These are phyloP conservation scores for Paxillus rubicundulus DNA, from an alignment of 768 basidiomycete species.

Conservation along the genomic window DNA sequence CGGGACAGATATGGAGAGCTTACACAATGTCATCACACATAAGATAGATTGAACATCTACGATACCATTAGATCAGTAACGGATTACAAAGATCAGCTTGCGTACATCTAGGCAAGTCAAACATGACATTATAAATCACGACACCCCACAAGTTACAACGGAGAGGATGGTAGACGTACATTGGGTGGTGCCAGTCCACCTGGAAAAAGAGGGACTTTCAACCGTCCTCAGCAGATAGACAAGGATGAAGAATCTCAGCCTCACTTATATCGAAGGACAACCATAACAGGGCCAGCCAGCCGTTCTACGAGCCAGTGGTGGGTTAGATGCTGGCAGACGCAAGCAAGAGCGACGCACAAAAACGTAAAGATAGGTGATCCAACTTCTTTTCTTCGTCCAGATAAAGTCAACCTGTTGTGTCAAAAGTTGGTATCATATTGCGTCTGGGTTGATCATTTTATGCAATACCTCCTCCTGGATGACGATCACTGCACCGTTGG, in stretches of 20 bases:
- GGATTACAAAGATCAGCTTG: background rate
- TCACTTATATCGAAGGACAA: slow-evolving; percentile 2
- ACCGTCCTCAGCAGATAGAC: background rate
- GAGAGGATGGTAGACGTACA: background rate
- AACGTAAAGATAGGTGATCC: slow-evolving; percentile 10
- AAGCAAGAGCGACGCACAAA: slow-evolving; percentile 3
- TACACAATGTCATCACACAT: slow-evolving; percentile 7
- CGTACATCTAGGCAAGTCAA: background rate
- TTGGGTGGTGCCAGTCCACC: background rate
- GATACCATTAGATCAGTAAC: background rate
- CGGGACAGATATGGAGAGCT: background rate
- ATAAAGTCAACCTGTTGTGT: slow-evolving; percentile 7
- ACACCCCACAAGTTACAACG: too few relatives aligned
- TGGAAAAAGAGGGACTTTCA: background rate
- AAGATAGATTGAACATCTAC: slow-evolving; percentile 6
- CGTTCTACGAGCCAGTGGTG: slow-evolving; percentile 1
- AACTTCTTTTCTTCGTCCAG: slow-evolving; percentile 7
- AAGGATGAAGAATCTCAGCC: background rate
- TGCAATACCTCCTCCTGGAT: slow-evolving; percentile 7
- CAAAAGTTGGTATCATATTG: too few relatives aligned
- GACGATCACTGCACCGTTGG: background rate
- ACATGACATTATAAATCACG: background rate
- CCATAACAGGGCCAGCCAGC: slow-evolving; percentile 7
- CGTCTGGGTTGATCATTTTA: too few relatives aligned
- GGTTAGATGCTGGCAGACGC: background rate